Evolutionary conservation across 2,329 filamentous ascomycete species (phyloP), one percentile per base, ranked within the genome.

Genomic region (Talaromyces sp.): DNA sequence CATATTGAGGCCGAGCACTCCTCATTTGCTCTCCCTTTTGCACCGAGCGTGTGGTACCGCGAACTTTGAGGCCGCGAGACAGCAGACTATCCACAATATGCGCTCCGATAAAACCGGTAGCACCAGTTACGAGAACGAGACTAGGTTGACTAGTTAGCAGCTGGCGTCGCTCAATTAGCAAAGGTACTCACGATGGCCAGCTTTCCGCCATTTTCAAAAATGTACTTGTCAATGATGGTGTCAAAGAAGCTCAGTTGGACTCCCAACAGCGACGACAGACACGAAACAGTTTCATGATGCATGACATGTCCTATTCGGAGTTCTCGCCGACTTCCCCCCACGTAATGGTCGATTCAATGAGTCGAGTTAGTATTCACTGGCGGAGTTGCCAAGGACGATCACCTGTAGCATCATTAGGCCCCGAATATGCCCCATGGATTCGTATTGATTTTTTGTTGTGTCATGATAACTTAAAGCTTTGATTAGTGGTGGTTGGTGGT

Each of bases 41-140:
- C 18, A 63, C 56, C 18, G 61, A 65, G 7, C 66, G 59, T 9
- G 60, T 59, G 10, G 65, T 62, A 9, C 55, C 61, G n/a, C 65
- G 61, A 12, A 67, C 65, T 54, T 50, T 61, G 30, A 64, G 56
- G 12, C 65, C 65, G 27, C 61, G 58, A 5, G 59, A 33, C 10
- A 67, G 63, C 10, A 67, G 59, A 10, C 56, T 59, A n/a, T 66
- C 62, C 5, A 69, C 63, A 1, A 68, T 66, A 50, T 71, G 66
- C 6, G 69, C 69, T 18, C 70, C 70, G 10, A 73, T 67, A 62
- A 69, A 70, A 50, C 70, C 70, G 23, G 69, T 70, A 2, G 65
- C 68, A 3, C 70, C 70, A 1, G 69, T 71, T 18, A 70, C 65
- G 42, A 70, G 65, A 31, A 69, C 64, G 53, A 61, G 44, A 27